A percentile compares a stretch with the other conserved stretches of the same genome.
These are phyloP conservation scores for Eucalyptus grandis DNA, from an alignment of 345 rosid genomes.

Conservation along the genomic window DNA sequence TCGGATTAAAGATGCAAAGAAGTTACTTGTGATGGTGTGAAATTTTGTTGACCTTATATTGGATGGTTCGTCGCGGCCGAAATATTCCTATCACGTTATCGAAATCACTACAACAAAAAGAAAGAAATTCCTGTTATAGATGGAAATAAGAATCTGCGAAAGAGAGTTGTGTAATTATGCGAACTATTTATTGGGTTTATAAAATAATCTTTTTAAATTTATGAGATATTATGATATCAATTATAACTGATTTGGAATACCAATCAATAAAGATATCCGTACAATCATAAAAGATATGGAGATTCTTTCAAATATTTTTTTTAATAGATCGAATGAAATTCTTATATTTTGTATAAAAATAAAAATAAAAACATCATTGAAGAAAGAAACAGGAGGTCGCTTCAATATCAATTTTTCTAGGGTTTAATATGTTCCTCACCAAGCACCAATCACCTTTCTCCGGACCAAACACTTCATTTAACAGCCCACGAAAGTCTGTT, in stretches of 20 bases:
- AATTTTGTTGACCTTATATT: neutral
- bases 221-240: neutral
- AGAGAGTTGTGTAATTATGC: neutral
- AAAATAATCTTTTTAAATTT: neutral
- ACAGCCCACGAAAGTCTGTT: neutral
- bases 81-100: neutral
- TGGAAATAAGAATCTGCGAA: neutral
- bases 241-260: neutral
- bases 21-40: neutral
- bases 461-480: neutral
- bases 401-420: neutral
- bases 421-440: neutral
- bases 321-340: neutral
- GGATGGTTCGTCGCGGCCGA: fast-evolving
- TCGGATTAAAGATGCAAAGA: neutral
- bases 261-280: neutral
- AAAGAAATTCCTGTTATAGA: neutral
- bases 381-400: neutral
- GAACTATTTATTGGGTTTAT: neutral
- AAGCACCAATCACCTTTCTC: neutral
- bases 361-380: neutral
- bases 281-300: neutral
- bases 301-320: neutral
- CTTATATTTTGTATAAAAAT: neutral
- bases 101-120: neutral